phyloP scores from a whole-genome alignment of 768 basidiomycete species.

The Suillus subaureus region DNA sequence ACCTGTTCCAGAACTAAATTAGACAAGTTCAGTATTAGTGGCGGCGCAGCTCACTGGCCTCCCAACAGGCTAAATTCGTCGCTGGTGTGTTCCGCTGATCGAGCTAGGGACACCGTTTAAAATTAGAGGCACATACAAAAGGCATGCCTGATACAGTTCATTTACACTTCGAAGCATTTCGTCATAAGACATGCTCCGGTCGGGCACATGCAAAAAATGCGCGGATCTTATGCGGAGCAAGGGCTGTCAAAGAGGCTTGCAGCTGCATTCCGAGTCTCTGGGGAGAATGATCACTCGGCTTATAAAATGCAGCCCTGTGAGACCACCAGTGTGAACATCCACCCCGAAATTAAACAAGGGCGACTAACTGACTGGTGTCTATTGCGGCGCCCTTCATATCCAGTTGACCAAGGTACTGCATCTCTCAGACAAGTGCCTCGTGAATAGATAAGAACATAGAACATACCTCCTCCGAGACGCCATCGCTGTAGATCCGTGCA shows the following conservation, averaged over 20 bases:
- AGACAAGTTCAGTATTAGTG: not conserved
- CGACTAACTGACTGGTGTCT: constrained; percentile 40
- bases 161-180: constrained; percentile 29
- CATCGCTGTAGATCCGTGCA: not conserved
- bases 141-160: constrained; percentile 23
- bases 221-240: constrained; percentile 38
- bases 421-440: not conserved
- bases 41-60: not conserved
- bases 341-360: not conserved
- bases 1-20: constrained; percentile 14
- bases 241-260: constrained; percentile 32
- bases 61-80: constrained; percentile 23
- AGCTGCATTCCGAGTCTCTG: constrained; percentile 32
- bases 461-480: constrained; percentile 7
- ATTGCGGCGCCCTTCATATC: constrained; percentile 36
- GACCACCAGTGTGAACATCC: not conserved
- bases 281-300: constrained; percentile 13
- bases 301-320: constrained; percentile 3
- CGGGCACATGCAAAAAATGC: constrained; percentile 37
- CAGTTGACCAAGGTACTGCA: constrained; percentile 28
- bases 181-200: constrained; percentile 19
- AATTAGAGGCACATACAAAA: constrained; percentile 13
- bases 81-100: not conserved
- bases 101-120: not conserved
- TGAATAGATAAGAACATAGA: not conserved